Base-by-base conservation (phyloP, 1,139 yeast species). In the Lodderomyces metapsilosis region DNA sequence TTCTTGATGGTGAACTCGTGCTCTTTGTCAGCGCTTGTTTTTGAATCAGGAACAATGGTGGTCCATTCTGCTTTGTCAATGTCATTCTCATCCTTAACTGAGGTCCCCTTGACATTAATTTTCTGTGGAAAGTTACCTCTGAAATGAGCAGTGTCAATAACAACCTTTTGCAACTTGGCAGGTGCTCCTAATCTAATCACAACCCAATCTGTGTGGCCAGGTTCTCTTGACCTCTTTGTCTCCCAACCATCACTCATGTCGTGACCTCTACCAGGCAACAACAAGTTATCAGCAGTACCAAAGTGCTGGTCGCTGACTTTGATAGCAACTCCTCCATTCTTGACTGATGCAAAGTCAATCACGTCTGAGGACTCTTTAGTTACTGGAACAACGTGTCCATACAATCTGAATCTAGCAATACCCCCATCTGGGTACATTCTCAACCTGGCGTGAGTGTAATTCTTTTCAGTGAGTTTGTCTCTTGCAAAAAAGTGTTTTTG, bases 191-290 rank as follows among this genome's bases (percentile, higher is more conserved):
- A 75, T 54, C 83, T 78, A 43, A 91, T 76, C 40, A 87, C 75
- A 2, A 80, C 96, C 96, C 97, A 91, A 68, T 91, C 98, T 31
- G 77, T 80, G 61, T 91, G 98, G 33, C 88, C 91, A 3, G 82
- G 77, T 15, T 68, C 74, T 61, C 98, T 77, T 1, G 96, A 88
- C 59, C 98, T 79, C 52, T 80, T 80, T n/a, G 98, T 91, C 62
- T 91, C 98, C 98, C 98, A 91, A 12, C 98, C 98, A 57, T 92
- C 97, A 37, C 95, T 82, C 98, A 92, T 91, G 62, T 91, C 96
- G 52, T 75, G 79, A 37, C 98, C 98, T 48, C 97, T 79, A 9
- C 98, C 98, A 3, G 97, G 96, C 44, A 92, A 73, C 44, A 91
- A 68, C 50, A 91, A 71, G 64, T 91, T 91, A 61, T 86, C 94